Conservation (phyloP, 2,329 filamentous ascomycete genomes). For the Aspergillus quadrilineatus region DNA sequence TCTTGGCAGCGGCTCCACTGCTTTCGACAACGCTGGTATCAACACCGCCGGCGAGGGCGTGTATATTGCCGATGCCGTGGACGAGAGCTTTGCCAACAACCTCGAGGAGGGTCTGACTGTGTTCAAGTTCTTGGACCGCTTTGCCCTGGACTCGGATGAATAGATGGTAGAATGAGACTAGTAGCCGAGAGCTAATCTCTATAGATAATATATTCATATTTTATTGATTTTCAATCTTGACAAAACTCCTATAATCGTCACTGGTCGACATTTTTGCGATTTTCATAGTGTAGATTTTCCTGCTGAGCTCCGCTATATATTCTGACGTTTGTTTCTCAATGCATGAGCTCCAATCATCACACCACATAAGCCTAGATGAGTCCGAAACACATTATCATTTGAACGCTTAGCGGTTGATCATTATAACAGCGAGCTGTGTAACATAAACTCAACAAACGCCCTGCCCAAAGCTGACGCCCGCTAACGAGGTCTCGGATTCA, state of each 20-base stretch:
- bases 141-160: slow-evolving; percentile 53
- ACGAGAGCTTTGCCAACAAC: slow-evolving; percentile 42
- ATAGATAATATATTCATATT: background rate
- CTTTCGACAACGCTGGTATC: slow-evolving; percentile 49
- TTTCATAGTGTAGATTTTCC: background rate
- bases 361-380: too few relatives aligned
- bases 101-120: slow-evolving; percentile 61
- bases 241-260: too few relatives aligned
- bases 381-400: too few relatives aligned
- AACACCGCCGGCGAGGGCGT: slow-evolving; percentile 35
- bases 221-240: background rate
- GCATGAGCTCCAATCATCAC: too few relatives aligned
- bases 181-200: background rate
- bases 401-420: too few relatives aligned
- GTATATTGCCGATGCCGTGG: slow-evolving; percentile 29
- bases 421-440: too few relatives aligned
- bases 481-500: too few relatives aligned
- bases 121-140: slow-evolving; percentile 67
- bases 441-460: too few relatives aligned
- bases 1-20: slow-evolving; percentile 48
- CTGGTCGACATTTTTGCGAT: too few relatives aligned
- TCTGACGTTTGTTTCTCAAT: too few relatives aligned
- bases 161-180: background rate
- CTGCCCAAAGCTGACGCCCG: too few relatives aligned
- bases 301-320: too few relatives aligned